Base-by-base conservation (phyloP, 768 basidiomycete species). In the Pholiota microspora region DNA sequence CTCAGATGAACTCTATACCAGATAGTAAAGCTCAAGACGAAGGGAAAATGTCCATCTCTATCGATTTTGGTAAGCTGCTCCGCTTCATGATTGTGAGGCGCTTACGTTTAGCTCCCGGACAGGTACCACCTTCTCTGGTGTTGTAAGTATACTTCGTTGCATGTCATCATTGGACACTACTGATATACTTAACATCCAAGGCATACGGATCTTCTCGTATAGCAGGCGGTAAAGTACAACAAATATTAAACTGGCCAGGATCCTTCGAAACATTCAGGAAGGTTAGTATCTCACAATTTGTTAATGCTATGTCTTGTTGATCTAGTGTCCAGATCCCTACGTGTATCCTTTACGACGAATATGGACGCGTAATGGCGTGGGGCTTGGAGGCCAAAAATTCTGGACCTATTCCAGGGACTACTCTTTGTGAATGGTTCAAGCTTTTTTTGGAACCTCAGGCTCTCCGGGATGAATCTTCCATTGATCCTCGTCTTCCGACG, bases 101-200 rank as follows among this genome's bases (percentile, higher is more conserved):
- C 46, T 56, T 18, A 47, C 24, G 16, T 7, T 7, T 34, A 9
- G 24, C 12, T 24, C 23, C 31, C 29, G 49, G 35, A 44, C 24
- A 92, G 90, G 90, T 69, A 92, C 91, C 2, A 93, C 89, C 3
- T 92, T 92, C 71, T 92, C 90, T 23, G 91, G 91, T 56, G 86
- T 93, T 55, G 90, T 91, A 67, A 71, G 89, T 80, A 50, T 4
- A 12, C 32, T 54, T 53, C 21, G n/a, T 24, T 6, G 34, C 45
- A 12, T 8, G 12, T 46, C 24, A 18, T 13, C 7, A 31, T 28
- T 42, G 23, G n/a, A 44, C 50, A 51, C 13, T 4, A 10, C 32
- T 31, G n/a, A 23, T 45, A 53, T n/a, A 59, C 57, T 54, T 60
- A 50, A 21, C 45, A 40, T 44, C 8, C 34, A 36, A 92, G 89